phyloP scores from a whole-genome alignment of 1,284 basidiomycete genomes.

The Malassezia restricta region DNA sequence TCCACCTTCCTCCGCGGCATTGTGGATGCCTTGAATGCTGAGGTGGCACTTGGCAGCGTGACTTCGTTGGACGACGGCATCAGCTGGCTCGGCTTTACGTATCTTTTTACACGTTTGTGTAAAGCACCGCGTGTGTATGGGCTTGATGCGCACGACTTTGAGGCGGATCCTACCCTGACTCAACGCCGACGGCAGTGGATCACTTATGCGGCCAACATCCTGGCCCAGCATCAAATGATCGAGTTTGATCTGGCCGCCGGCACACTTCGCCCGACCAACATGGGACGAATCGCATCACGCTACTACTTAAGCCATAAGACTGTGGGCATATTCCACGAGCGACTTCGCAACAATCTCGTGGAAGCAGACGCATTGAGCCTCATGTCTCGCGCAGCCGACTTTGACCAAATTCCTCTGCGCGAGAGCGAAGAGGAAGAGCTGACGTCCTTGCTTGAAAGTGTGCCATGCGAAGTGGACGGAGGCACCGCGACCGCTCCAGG shows the following conservation, averaged over 20 bases:
- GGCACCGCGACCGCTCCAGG: slow-evolving; percentile 66
- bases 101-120: slow-evolving; percentile 87
- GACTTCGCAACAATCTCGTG: slow-evolving; percentile 72
- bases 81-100: slow-evolving; percentile 94
- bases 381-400: slow-evolving; percentile 87
- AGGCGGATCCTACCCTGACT: slow-evolving; percentile 66
- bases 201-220: slow-evolving; percentile 57
- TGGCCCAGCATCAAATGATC: slow-evolving; percentile 74
- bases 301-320: slow-evolving; percentile 85
- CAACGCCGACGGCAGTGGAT: slow-evolving; percentile 65
- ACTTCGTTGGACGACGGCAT: slow-evolving; percentile 74
- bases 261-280: slow-evolving; percentile 64
- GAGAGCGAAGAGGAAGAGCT: slow-evolving; percentile 82
- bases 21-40: slow-evolving; percentile 85
- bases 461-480: slow-evolving; percentile 51
- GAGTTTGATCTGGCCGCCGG: slow-evolving; percentile 58
- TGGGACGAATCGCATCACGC: slow-evolving; percentile 87
- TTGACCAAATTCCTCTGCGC: slow-evolving; percentile 84
- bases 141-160: slow-evolving; percentile 62
- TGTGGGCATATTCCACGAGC: slow-evolving; percentile 75
- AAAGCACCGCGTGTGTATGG: slow-evolving; percentile 82
- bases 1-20: slow-evolving; percentile 76
- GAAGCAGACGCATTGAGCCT: slow-evolving; percentile 83
- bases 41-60: slow-evolving; percentile 88
- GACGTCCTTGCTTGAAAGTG: slow-evolving; percentile 57